Conservation (phyloP, 345 rosid species). For the Litchi chinensis region DNA sequence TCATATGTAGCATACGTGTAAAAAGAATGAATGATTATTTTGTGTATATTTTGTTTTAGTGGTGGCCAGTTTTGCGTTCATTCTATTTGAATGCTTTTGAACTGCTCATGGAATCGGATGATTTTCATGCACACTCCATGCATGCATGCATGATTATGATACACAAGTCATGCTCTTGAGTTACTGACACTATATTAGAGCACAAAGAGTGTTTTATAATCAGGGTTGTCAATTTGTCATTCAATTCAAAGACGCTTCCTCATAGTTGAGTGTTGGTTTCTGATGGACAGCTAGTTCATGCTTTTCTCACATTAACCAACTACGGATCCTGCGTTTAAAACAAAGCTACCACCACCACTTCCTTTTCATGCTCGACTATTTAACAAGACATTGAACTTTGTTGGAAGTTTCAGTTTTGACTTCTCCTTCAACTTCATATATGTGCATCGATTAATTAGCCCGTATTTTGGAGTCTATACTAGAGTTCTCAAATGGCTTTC, state of each 20-base stretch:
- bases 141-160: not conserved
- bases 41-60: not conserved
- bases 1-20: conserved; percentile 12
- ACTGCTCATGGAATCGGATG: not conserved
- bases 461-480: not conserved
- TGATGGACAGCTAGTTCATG: conserved; percentile 17
- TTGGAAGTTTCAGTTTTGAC: not conserved
- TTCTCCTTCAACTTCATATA: too few species aligned
- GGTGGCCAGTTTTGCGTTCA: not conserved
- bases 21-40: not conserved
- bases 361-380: not conserved
- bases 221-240: not conserved
- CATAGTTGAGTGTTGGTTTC: conserved; percentile 14
- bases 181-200: not conserved
- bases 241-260: not conserved
- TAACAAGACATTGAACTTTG: not conserved
- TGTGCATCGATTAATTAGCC: too few species aligned
- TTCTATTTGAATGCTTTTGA: not conserved
- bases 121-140: not conserved
- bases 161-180: not conserved
- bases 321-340: not conserved
- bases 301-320: conserved; percentile 16
- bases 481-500: not conserved
- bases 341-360: not conserved
- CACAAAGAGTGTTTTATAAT: too few species aligned